A percentile compares a stretch with the other conserved stretches of the same genome.
phyloP scores from a whole-genome alignment of 176 grass and related monocot species.

The Sorghum bicolor region DNA sequence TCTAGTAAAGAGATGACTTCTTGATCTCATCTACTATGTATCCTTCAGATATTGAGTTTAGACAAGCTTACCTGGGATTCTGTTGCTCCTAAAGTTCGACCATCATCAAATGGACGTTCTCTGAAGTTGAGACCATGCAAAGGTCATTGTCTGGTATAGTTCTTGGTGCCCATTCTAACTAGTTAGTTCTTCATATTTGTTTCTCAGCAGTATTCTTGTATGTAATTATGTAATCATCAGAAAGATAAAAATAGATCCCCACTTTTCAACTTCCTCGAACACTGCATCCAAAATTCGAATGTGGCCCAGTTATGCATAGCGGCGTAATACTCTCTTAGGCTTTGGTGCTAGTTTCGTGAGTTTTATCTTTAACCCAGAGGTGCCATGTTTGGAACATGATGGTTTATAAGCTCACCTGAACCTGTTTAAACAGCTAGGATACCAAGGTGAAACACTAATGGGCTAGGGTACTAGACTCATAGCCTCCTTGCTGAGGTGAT shows the following conservation, averaged over 20 bases:
- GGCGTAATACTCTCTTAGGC: no score
- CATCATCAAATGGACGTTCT: constrained; percentile 46
- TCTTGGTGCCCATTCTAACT: constrained; percentile 37
- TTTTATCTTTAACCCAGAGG: neutral
- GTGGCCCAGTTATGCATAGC: neutral
- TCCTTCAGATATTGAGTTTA: constrained; percentile 82
- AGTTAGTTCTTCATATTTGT: neutral
- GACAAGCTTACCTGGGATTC: constrained; percentile 83
- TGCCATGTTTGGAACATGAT: neutral
- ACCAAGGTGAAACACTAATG: neutral
- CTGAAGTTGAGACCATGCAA: constrained; percentile 74
- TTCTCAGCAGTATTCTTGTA: neutral
- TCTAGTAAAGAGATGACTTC: constrained; percentile 16
- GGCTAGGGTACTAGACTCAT: neutral
- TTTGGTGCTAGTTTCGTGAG: neutral
- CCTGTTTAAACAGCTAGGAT: neutral
- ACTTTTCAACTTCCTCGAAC: neutral
- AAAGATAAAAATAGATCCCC: neutral
- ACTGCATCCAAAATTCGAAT: neutral
- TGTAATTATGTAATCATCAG: neutral
- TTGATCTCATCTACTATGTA: constrained; percentile 25
- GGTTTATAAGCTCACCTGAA: neutral
- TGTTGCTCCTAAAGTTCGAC: constrained; percentile 58
- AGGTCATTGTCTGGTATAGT: constrained; percentile 91
- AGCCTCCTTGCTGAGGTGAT: neutral